phyloP scores from a whole-genome alignment of 208 protist species.

The Leishmania braziliensis region DNA sequence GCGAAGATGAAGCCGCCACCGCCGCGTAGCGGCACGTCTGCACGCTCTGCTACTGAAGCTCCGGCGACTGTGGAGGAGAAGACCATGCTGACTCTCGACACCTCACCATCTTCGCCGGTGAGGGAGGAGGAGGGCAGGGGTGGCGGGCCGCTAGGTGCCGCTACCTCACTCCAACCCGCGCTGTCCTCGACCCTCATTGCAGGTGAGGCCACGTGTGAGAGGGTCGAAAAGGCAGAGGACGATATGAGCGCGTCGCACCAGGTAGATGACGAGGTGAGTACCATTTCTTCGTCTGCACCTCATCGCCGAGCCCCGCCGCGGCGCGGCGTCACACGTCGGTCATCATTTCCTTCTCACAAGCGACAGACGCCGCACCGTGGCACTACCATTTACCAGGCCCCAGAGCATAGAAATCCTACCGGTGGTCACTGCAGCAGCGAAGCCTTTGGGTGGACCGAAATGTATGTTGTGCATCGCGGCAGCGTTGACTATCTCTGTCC shows the following conservation, averaged over 20 bases:
- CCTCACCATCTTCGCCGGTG: not conserved
- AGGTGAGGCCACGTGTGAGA: not conserved
- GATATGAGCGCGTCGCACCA: conserved; percentile 4
- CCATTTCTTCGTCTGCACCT: not conserved
- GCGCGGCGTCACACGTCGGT: not conserved
- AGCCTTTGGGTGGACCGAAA: conserved; percentile 60
- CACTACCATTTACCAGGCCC: conserved; percentile 45
- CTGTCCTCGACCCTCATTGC: not conserved
- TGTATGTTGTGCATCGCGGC: conserved; percentile 72
- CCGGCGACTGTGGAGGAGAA: not conserved
- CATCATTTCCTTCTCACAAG: conserved; percentile 32
- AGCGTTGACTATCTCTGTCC: conserved; percentile 69
- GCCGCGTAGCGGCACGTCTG: not conserved
- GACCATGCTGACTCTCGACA: not conserved
- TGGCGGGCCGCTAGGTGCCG: not conserved
- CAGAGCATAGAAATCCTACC: conserved; percentile 14
- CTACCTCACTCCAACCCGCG: not conserved
- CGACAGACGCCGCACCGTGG: conserved; percentile 35
- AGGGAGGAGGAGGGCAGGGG: not conserved
- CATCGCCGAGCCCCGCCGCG: not conserved
- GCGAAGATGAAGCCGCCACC: conserved; percentile 19
- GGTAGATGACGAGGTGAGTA: conserved; percentile 2
- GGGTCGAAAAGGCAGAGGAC: not conserved
- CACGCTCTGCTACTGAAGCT: not conserved
- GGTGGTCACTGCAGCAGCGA: conserved; percentile 55